These are phyloP conservation scores for Sonneratia alba DNA, from an alignment of 345 rosid species.

Conservation along the genomic window DNA sequence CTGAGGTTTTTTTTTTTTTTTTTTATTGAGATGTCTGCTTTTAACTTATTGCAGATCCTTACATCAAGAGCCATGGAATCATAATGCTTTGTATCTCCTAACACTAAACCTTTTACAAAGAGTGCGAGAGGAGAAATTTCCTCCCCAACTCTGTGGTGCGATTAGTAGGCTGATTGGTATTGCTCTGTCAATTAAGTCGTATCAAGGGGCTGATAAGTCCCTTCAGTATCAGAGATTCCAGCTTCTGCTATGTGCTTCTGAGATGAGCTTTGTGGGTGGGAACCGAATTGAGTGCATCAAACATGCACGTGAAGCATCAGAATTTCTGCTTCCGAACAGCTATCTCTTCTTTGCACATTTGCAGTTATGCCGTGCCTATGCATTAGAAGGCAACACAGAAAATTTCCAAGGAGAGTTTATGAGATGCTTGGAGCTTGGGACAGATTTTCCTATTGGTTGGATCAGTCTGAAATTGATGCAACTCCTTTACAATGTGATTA, in stretches of 20 bases:
- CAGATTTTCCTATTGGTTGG: slow-evolving; percentile 69
- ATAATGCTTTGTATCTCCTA: slow-evolving; percentile 50
- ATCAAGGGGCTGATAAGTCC: slow-evolving; percentile 21
- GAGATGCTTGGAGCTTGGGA: slow-evolving; percentile 70
- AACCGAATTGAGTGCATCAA: slow-evolving; percentile 32
- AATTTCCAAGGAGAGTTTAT: slow-evolving; percentile 42
- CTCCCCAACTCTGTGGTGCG: slow-evolving; percentile 39
- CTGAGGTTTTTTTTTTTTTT: neutral
- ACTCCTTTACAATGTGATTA: slow-evolving; percentile 42
- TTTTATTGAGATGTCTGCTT: neutral
- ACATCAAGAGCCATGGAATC: slow-evolving; percentile 81
- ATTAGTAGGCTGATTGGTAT: slow-evolving; percentile 43
- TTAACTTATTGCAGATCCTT: slow-evolving; percentile 44
- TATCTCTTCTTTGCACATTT: slow-evolving; percentile 67
- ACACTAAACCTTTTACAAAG: slow-evolving; percentile 70
- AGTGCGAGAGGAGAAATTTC: slow-evolving; percentile 85
- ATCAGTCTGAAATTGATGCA: slow-evolving; percentile 62
- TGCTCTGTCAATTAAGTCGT: slow-evolving; percentile 49
- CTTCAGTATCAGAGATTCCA: slow-evolving; percentile 61
- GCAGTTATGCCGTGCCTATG: slow-evolving; percentile 68
- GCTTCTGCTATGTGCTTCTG: slow-evolving; percentile 82
- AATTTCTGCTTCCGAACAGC: slow-evolving; percentile 48
- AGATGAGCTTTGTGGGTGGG: slow-evolving; percentile 58
- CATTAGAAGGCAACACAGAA: slow-evolving; percentile 38
- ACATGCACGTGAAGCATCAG: slow-evolving; percentile 48